Evolutionary conservation across 768 basidiomycete genomes (phyloP), one percentile per base, ranked within the genome.

Genomic region (Clitopilus hobsonii): DNA sequence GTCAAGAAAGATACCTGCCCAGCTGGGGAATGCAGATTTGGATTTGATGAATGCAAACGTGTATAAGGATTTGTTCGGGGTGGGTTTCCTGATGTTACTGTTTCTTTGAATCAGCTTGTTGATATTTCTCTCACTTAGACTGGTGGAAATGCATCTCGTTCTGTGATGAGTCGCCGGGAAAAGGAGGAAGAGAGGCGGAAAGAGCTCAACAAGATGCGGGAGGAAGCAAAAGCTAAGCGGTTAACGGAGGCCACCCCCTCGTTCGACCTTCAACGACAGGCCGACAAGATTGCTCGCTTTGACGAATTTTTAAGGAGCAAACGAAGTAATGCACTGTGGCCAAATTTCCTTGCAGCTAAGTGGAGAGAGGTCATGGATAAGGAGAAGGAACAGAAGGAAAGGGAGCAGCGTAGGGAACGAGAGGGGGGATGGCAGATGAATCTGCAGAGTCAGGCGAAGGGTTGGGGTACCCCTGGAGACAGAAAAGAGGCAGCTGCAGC

Each of bases 111-210:
- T 25, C 58, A 11, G 5, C 23, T 23, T 14, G 49, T 27, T 38
- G 25, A 26, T 3, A 30, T 57, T 6, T 23, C 57, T 41, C 41
- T 24, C 36, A 23, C 29, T 22, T 30, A 80, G 78, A 59, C 74
- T n/a, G 74, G 74, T 16, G 76, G 74, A 51, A 74, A 59, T 54
- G 73, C 76, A 30, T 72, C 79, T 8, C 71, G 67, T 14, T 76
- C 79, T 25, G 77, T 77, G 20, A 61, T 76, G 54, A 81, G 71
- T 51, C 63, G 79, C 47, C 70, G 76, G 16, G 73, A 76, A 45
- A 78, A 76, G 57, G 82, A 87, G n/a, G 87, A 88, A 58, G 86
- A 89, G 63, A 74, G 86, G 49, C 75, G 81, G 54, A 85, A 78
- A 60, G 86, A 91, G 55, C 61, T 90, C 61, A 76, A 84, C 62